Percentiles rank a stretch among this genome's conserved stretches.
phyloP scores from a whole-genome alignment of 371 early-diverging fungal genomes.

The Furculomyces boomerangus region DNA sequence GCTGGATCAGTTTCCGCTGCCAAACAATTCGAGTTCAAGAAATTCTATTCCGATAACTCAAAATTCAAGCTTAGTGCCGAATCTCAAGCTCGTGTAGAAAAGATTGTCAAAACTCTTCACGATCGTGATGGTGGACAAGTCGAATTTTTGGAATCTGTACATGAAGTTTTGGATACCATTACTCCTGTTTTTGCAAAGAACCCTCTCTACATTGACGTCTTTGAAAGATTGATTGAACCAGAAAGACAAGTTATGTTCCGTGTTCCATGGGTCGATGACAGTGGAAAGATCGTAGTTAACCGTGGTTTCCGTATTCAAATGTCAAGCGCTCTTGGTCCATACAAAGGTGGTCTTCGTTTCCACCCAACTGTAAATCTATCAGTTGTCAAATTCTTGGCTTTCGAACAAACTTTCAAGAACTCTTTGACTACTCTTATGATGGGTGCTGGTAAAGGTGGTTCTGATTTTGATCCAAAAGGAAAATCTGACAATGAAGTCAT shows the following conservation, averaged over 20 bases:
- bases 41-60: background rate
- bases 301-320: slow-evolving; percentile 29
- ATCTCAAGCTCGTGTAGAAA: background rate
- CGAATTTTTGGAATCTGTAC: slow-evolving; percentile 22
- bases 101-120: slow-evolving; percentile 4
- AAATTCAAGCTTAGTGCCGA: background rate
- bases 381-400: slow-evolving; percentile 26
- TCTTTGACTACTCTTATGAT: slow-evolving; percentile 27
- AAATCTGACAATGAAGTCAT: slow-evolving; percentile 26
- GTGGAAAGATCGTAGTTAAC: slow-evolving; percentile 23
- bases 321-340: slow-evolving; percentile 28
- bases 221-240: slow-evolving; percentile 25
- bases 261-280: slow-evolving; percentile 27
- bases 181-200: slow-evolving; percentile 20
- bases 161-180: slow-evolving; percentile 21
- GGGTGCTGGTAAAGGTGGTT: slow-evolving; percentile 28
- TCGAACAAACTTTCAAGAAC: slow-evolving; percentile 29
- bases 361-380: slow-evolving; percentile 27
- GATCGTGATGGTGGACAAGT: slow-evolving; percentile 19
- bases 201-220: slow-evolving; percentile 18
- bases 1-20: too few relatives aligned
- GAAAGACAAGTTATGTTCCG: slow-evolving; percentile 26
- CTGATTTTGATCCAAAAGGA: slow-evolving; percentile 24
- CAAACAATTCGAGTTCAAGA: too few relatives aligned
- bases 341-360: slow-evolving; percentile 30